Percentiles rank a stretch among this genome's conserved stretches.
Conservation (phyloP, 441 rosid species). For the Bruguiera hainesii region DNA sequence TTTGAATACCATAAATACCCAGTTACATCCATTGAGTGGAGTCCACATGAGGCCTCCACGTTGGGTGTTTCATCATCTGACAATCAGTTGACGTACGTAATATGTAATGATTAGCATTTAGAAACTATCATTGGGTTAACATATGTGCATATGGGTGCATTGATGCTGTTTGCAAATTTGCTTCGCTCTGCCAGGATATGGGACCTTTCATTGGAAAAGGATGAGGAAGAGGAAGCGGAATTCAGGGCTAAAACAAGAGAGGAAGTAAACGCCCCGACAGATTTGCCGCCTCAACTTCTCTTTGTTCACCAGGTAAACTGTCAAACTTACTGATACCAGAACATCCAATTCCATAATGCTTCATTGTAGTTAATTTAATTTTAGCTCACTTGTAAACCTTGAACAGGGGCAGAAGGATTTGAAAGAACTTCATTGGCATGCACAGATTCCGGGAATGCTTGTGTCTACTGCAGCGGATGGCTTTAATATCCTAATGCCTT, state of each 20-base stretch:
- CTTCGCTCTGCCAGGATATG: slow-evolving; percentile 56
- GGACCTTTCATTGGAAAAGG: slow-evolving; percentile 94
- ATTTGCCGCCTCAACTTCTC: slow-evolving; percentile 90
- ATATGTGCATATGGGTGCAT: not conserved
- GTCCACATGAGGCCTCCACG: slow-evolving; percentile 81
- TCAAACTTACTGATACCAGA: not conserved
- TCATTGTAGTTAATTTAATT: not conserved
- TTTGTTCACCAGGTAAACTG: slow-evolving; percentile 82
- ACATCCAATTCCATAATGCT: not conserved
- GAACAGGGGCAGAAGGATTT: slow-evolving; percentile 91
- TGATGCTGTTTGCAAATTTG: not conserved
- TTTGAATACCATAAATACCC: slow-evolving; percentile 84
- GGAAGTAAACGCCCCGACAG: slow-evolving; percentile 75
- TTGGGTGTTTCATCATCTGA: slow-evolving; percentile 87
- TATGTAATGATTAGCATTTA: not conserved
- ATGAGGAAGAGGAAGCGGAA: slow-evolving; percentile 95
- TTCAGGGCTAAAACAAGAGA: slow-evolving; percentile 79
- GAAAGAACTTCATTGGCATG: slow-evolving; percentile 96
- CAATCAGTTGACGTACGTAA: slow-evolving; percentile 81
- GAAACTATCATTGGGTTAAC: not conserved
- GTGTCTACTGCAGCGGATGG: slow-evolving; percentile 84
- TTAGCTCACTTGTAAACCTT: not conserved
- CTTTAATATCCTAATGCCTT: slow-evolving; percentile 90
- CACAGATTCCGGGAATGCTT: slow-evolving; percentile 88
- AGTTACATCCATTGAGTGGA: slow-evolving; percentile 94